Evolutionary conservation across 305 asterid genomes (phyloP).

Genomic region (Solanum hybrid): DNA sequence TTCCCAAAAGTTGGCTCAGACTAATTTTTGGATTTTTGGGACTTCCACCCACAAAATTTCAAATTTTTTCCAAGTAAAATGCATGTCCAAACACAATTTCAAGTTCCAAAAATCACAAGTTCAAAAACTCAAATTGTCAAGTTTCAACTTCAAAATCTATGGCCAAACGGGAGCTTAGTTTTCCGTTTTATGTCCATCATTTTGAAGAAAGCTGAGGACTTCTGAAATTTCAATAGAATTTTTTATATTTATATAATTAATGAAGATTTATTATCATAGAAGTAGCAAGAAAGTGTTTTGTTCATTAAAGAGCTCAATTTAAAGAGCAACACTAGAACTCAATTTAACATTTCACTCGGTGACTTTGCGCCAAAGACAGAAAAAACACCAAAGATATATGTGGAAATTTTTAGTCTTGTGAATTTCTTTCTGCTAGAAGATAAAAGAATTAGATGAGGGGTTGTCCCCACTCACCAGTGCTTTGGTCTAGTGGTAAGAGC

Average conservation of each 20-base stretch:
- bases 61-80: not conserved
- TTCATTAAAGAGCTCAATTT: not conserved
- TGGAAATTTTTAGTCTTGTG: not conserved
- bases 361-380: not conserved
- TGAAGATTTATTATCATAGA: not conserved
- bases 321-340: not conserved
- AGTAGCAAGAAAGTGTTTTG: not conserved
- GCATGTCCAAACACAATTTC: not conserved
- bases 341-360: not conserved
- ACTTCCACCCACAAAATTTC: not conserved
- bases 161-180: not conserved
- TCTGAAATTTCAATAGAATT: not conserved
- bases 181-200: not conserved
- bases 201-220: not conserved
- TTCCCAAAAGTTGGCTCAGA: not conserved
- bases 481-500: not conserved
- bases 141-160: not conserved
- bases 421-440: not conserved
- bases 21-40: not conserved
- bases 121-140: not conserved
- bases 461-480: not conserved
- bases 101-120: not conserved
- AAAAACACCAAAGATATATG: not conserved
- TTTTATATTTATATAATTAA: not conserved
- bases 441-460: not conserved